A percentile compares a stretch with the other conserved stretches of the same genome.
Evolutionary conservation across 1,139 yeast genomes (phyloP).

Genomic region (Protomyces inouyei): DNA sequence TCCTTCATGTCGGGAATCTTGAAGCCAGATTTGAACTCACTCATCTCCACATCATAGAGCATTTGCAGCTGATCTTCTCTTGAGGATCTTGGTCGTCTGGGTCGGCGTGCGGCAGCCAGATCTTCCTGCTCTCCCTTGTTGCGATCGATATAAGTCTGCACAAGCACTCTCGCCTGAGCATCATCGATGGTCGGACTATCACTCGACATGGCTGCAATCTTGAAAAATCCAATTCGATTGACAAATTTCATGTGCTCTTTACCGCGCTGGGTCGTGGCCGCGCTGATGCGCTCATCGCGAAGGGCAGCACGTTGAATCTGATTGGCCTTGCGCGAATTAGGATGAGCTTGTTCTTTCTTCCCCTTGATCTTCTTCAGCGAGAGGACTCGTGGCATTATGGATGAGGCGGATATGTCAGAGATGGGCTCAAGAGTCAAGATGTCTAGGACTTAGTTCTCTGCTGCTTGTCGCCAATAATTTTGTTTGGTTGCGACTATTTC

Average conservation of each 20-base stretch:
- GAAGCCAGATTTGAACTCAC: slow-evolving; percentile 20
- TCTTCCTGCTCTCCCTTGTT: slow-evolving; percentile 14
- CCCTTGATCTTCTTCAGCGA: slow-evolving; percentile 26
- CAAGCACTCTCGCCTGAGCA: slow-evolving; percentile 5
- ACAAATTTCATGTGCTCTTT: slow-evolving; percentile 25
- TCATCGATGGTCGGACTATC: slow-evolving; percentile 4
- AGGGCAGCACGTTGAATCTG: slow-evolving; percentile 25
- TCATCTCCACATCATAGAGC: slow-evolving; percentile 8
- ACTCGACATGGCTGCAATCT: slow-evolving; percentile 18
- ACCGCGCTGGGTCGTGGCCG: slow-evolving; percentile 6
- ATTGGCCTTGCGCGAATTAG: slow-evolving; percentile 21
- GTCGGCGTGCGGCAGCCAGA: slow-evolving; percentile 8
- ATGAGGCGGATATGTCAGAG: background rate
- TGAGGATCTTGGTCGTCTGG: slow-evolving; percentile 19
- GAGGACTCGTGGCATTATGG: slow-evolving; percentile 14
- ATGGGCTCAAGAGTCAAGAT: no score
- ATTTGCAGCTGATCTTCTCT: slow-evolving; percentile 17
- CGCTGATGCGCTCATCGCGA: slow-evolving; percentile 23
- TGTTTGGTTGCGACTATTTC: no score
- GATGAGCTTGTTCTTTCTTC: slow-evolving; percentile 26
- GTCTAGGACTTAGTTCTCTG: no score
- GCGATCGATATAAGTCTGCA: slow-evolving; percentile 17
- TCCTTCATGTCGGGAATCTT: slow-evolving; percentile 22
- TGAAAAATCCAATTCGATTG: slow-evolving; percentile 21
- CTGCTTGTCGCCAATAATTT: no score